Evolutionary conservation across 805 yeast genomes (phyloP), one percentile per base, ranked within the genome.

Genomic region (Candida montana): DNA sequence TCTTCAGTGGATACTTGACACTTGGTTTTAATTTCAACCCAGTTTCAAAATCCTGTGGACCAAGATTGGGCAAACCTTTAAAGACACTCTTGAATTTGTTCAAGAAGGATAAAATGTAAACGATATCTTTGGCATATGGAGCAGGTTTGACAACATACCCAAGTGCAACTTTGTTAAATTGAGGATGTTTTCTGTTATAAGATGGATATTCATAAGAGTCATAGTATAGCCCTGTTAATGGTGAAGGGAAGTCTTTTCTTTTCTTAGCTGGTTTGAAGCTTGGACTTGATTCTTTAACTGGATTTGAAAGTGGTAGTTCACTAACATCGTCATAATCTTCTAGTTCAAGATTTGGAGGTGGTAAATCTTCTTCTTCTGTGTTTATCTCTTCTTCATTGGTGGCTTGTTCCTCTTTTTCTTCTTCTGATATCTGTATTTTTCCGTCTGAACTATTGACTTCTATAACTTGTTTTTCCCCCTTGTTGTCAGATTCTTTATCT

Each of bases 1-100:
- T 53, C 1, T 41, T 45, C 7, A 52, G 3, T 5, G 46, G 37
- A 16, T 47, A 49, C 19, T 36, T 37, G 7, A 35, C 32, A 24
- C 46, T 40, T 16, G 43, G 30, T 12, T 32, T 32, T 8, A 57
- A 39, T 11, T 34, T 40, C 20, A 57, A 46, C 10, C 60, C 61
- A 28, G 37, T 40, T 32, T 53, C 57, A n/a, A 57, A 29, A 38
- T 57, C 59, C 31, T 53, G 59, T 9, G 58, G 57, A 1, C 54
- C 53, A 24, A 57, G 29, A 33, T 50, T 52, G 4, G 46, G 49
- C 7, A 54, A 23, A 13, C 42, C 50, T 2, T 17, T 16, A 29
- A 57, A 54, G 9, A 42, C 21, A 4, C 29, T 17, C 33, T 45
- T 51, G 37, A 55, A 57, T 41, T 51, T 54, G 18, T 48, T 33